phyloP scores from a whole-genome alignment of 495 filamentous ascomycete genomes.

The Aspergillus bridgeri region DNA sequence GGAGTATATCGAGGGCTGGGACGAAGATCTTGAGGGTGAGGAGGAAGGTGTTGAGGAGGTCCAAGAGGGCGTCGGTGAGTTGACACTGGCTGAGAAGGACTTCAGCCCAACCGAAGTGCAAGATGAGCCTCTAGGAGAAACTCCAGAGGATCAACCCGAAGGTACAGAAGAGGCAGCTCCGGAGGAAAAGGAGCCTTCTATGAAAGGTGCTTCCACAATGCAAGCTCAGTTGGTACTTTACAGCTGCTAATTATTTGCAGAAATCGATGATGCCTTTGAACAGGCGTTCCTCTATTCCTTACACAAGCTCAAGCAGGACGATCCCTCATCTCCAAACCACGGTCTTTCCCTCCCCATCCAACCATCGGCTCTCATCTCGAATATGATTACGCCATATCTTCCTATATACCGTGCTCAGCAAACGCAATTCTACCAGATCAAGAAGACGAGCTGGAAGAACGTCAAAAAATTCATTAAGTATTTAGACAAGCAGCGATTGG shows the following conservation, averaged over 20 bases:
- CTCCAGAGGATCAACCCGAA: conserved; percentile 14
- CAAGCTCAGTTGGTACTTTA: background rate
- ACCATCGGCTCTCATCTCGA: conserved; percentile 63
- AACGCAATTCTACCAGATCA: conserved; percentile 61
- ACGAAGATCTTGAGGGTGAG: conserved; percentile 28
- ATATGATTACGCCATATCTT: conserved; percentile 64
- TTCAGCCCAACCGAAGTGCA: conserved; percentile 27
- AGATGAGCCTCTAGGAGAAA: conserved; percentile 22
- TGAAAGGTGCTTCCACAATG: conserved; percentile 43
- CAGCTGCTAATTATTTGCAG: conserved; percentile 34
- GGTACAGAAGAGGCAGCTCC: conserved; percentile 23
- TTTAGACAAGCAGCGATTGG: conserved; percentile 59
- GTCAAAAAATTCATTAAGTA: conserved; percentile 71
- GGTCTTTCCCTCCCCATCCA: conserved; percentile 59
- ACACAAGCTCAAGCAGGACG: conserved; percentile 52
- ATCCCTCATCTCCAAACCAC: conserved; percentile 44
- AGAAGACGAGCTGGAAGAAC: conserved; percentile 74
- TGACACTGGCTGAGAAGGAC: conserved; percentile 36
- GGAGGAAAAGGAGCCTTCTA: conserved; percentile 51
- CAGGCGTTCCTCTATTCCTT: conserved; percentile 67
- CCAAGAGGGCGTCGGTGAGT: conserved; percentile 36
- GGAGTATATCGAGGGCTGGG: conserved; percentile 48
- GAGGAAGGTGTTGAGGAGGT: conserved; percentile 31
- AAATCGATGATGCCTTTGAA: conserved; percentile 66
- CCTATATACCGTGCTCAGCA: conserved; percentile 55